Evolutionary conservation across 495 filamentous ascomycete genomes (phyloP), one percentile per base, ranked within the genome.

Genomic region (Letharia lupina): DNA sequence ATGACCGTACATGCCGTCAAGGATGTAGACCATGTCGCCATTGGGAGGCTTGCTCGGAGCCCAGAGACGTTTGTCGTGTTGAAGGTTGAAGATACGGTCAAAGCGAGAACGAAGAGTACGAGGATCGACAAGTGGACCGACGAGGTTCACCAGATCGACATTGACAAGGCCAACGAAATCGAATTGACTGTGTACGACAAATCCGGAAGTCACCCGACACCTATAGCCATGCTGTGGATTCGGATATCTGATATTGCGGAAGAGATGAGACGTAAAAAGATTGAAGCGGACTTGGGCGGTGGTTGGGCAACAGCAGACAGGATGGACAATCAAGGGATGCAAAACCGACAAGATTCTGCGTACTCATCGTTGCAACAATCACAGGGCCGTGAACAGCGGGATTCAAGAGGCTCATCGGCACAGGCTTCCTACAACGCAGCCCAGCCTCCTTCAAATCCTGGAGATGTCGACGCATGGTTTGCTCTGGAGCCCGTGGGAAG

Each of bases 131-230:
- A 84, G 73, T 99, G 93, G 93, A 82, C 91, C 65, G 89, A 91
- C 71, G 94, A 99, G 75, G 81, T 85, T 33, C 94, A 96, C 73
- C 90, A 85, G 58, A 86, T 98, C 65, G 89, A 92, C 67, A 92
- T 98, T 54, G 95, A 99, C 71, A 97, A 97, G 78, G 94, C 95
- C 61, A 97, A 99, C 74, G 94, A 99, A 77, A 89, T 99, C 62
- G 94, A 99, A 74, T 83, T 99, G 56, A 97, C 91, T 0, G 93
- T 98, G 41, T 99, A 98, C 75, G 94, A 99, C 73, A 96, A 96
- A 77, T 61, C 64, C 56, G 87, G 89, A 68, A 91, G 96, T 65
- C 89, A 95, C 70, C 88, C 93, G 3, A 83, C 95, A 57, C 94
- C 94, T 47, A 96, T 99, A 69, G 94, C 89, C 64, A 87, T 99